Evolutionary conservation across 1,284 basidiomycete genomes (phyloP).

Genomic region (Trichosporon sp.): DNA sequence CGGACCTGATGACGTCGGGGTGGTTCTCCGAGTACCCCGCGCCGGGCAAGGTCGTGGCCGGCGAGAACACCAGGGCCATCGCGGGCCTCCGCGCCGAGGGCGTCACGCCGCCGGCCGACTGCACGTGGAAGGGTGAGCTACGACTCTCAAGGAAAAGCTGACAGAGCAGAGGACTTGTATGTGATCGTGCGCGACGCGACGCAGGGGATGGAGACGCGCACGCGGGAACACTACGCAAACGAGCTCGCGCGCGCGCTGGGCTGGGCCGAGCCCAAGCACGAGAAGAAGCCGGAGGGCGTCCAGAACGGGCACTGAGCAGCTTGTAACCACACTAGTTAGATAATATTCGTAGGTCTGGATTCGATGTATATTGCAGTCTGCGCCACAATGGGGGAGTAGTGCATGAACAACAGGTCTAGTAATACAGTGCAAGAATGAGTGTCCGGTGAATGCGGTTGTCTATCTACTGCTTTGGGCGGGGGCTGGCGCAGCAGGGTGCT

Average conservation of each 20-base stretch:
- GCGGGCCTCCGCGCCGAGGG: neutral
- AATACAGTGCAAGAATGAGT: neutral
- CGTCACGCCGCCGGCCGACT: neutral
- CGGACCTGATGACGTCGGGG: slow-evolving; percentile 25
- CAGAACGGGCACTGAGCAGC: neutral
- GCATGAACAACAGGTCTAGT: neutral
- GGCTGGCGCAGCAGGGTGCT: neutral
- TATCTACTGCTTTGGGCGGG: neutral
- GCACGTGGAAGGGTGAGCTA: slow-evolving; percentile 12
- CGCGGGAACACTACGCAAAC: slow-evolving; percentile 17
- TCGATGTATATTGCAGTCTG: neutral
- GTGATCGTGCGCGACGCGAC: slow-evolving; percentile 21
- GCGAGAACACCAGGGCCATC: slow-evolving; percentile 1
- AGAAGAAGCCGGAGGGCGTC: neutral
- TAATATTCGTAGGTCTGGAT: neutral
- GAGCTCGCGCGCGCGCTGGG: slow-evolving; percentile 7
- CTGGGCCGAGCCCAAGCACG: neutral
- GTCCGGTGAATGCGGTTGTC: neutral
- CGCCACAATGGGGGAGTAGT: neutral
- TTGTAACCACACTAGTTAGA: neutral
- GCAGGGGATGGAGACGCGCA: slow-evolving; percentile 12
- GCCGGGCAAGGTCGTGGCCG: neutral
- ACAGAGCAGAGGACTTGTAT: slow-evolving; percentile 25
- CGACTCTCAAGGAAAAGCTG: neutral
- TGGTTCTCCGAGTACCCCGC: slow-evolving; percentile 11